Base-by-base conservation (phyloP, 257 asterid genomes). In the Solanum paucissectum region DNA sequence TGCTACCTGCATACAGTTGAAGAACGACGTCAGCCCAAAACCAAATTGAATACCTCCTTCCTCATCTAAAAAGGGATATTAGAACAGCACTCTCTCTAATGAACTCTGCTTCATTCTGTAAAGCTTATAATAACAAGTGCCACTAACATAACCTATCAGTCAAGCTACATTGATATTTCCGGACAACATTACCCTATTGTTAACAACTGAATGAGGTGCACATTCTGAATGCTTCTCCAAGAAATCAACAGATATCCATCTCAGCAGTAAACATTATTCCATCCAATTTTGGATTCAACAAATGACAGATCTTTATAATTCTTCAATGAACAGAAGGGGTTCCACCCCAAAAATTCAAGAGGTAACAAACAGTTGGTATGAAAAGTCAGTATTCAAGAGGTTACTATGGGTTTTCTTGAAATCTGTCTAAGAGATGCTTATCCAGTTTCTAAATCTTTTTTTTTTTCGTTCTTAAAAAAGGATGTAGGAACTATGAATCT, bases 1-100 rank as follows among this genome's bases (percentile, higher is more conserved):
- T 89, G 94, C 98, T 87, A 95, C 90, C 99, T 96, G 95, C 94
- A 89, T 5, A 74, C 20, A 74, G 44, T 34, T 60, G 6, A 73
- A 58, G 44, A 49, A 29, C 85, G 2, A 2, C 11, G 9, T 73
- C 68, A 60, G n/a, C 12, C 69, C n/a, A 72, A 27, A 76, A 18
- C n/a, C 27, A 83, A 68, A 85, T 77, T 6, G 33, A 23, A 40
- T 34, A 86, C 3, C 9, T 58, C 34, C 18, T 27, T 12, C 12
- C 83, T 76, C 33, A n/a, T 40, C 55, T 20, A 68, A 20, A 7
- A 37, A 79, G 25, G 40, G 85, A 20, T 25, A 37, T 75, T 10
- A 46, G 40, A 9, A 44, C 18, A 79, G 4, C 14, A 7, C 38
- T 79, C 9, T 9, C 85, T 44, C 9, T 44, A 27, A 44, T 2